Evolutionary conservation across 1,284 basidiomycete species (phyloP).

Genomic region (Malassezia caprae): DNA sequence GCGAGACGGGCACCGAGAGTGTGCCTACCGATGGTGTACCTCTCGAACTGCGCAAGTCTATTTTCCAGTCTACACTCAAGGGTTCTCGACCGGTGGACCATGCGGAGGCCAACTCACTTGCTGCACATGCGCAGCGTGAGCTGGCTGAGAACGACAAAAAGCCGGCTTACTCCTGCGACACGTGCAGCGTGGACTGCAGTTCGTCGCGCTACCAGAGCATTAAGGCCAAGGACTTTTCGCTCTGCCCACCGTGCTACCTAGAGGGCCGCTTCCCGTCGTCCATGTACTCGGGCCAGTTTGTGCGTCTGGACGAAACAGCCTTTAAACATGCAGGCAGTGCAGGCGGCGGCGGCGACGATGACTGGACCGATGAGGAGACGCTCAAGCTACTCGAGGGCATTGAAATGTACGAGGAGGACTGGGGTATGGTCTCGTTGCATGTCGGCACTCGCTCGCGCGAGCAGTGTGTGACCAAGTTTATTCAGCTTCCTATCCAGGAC

Average conservation of each 20-base stretch:
- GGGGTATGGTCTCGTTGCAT: conserved; percentile 81
- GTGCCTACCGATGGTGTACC: conserved; percentile 60
- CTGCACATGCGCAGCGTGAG: conserved; percentile 52
- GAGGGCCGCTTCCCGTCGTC: conserved; percentile 89
- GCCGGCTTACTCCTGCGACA: conserved; percentile 69
- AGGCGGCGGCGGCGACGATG: conserved; percentile 52
- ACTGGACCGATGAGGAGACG: conserved; percentile 87
- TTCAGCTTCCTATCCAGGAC: conserved; percentile 93
- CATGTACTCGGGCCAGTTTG: conserved; percentile 96
- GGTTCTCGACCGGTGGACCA: conserved; percentile 35
- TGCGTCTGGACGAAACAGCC: conserved; percentile 60
- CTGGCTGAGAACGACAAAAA: conserved; percentile 48
- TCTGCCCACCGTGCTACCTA: conserved; percentile 62
- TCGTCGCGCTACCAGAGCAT: conserved; percentile 79
- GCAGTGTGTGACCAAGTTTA: conserved; percentile 89
- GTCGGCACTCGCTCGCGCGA: conserved; percentile 82
- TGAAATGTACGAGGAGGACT: conserved; percentile 97
- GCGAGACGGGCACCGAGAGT: conserved; percentile 50
- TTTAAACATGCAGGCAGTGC: conserved; percentile 52
- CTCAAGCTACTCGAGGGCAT: conserved; percentile 81
- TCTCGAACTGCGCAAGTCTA: conserved; percentile 40
- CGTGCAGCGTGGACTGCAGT: conserved; percentile 87
- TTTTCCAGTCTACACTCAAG: conserved; percentile 45
- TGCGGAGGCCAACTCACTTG: conserved; percentile 37
- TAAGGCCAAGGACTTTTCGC: conserved; percentile 73